phyloP scores from a whole-genome alignment of 805 yeast species.

The Myxozyma sirexii region DNA sequence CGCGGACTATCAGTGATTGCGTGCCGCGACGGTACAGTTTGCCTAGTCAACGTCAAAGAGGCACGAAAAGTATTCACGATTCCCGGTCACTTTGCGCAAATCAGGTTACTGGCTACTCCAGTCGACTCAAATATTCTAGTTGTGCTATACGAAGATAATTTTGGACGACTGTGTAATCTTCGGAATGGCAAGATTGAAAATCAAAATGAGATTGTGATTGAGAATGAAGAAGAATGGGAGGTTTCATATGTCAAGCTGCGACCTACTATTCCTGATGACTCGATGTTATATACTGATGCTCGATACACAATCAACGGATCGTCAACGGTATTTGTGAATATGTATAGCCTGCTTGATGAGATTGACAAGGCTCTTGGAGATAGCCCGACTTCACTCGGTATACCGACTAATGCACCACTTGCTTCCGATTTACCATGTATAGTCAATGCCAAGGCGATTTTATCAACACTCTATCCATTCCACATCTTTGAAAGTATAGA shows the following conservation, averaged over 20 bases:
- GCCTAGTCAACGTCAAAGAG: conserved; percentile 18
- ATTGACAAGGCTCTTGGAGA: conserved; percentile 1
- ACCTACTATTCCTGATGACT: conserved; percentile 29
- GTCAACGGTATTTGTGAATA: conserved; percentile 29
- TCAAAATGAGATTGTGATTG: conserved; percentile 17
- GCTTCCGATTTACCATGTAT: conserved; percentile 1
- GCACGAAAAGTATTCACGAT: conserved; percentile 24
- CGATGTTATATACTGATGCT: conserved; percentile 26
- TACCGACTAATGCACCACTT: background rate
- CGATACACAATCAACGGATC: conserved; percentile 30
- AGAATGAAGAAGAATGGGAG: conserved; percentile 33
- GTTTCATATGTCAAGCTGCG: conserved; percentile 24
- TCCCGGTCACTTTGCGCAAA: conserved; percentile 31
- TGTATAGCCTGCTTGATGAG: conserved; percentile 13
- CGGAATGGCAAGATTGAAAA: conserved; percentile 30
- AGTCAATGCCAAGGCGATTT: conserved; percentile 18
- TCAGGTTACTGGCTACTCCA: conserved; percentile 24
- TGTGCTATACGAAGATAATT: conserved; percentile 26
- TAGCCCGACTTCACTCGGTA: background rate
- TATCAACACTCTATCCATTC: conserved; percentile 27
- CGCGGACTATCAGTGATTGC: conserved; percentile 27
- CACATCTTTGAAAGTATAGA: conserved; percentile 13
- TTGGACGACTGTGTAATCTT: conserved; percentile 22
- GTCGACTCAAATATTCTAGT: conserved; percentile 24
- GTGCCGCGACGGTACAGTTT: conserved; percentile 30